Conservation (phyloP, 805 yeast genomes). For the Wickerhamomyces tratensis region DNA sequence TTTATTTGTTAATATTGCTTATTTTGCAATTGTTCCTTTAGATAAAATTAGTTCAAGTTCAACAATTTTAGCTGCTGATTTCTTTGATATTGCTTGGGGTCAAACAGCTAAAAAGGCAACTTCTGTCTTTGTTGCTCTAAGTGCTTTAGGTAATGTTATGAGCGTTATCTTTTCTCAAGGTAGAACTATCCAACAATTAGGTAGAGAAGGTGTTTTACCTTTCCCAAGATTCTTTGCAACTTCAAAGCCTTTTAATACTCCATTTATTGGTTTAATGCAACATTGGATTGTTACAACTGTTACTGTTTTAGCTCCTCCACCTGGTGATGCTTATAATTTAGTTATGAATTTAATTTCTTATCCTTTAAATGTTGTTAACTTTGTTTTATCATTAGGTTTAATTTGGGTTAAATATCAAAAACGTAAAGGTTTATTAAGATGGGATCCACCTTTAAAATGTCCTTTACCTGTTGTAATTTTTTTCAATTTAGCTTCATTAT, state of each 20-base stretch:
- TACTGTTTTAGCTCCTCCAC: conserved; percentile 72
- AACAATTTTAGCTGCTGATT: conserved; percentile 64
- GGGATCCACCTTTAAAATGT: conserved; percentile 70
- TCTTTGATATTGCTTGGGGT: conserved; percentile 67
- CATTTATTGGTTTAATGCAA: conserved; percentile 61
- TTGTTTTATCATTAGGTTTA: conserved; percentile 53
- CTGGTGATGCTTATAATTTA: conserved; percentile 83
- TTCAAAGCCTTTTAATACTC: conserved; percentile 64
- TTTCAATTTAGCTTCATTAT: conserved; percentile 56
- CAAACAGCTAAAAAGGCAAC: conserved; percentile 60
- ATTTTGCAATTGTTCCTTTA: conserved; percentile 72
- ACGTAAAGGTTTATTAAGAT: conserved; percentile 37
- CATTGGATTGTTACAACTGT: conserved; percentile 71
- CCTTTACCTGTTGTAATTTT: conserved; percentile 52
- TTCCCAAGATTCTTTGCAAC: conserved; percentile 63
- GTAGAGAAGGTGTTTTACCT: conserved; percentile 75
- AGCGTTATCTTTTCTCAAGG: conserved; percentile 79
- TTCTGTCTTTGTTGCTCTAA: conserved; percentile 70
- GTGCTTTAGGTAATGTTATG: conserved; percentile 75
- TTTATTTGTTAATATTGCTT: conserved; percentile 70
- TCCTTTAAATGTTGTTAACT: conserved; percentile 70
- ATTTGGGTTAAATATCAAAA: conserved; percentile 46
- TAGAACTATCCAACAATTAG: conserved; percentile 70
- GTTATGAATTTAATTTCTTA: conserved; percentile 72
- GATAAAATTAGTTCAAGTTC: conserved; percentile 52